Evolutionary conservation across 352 stramenopile genomes (phyloP).

Genomic region (Phytophthora colocasiae): DNA sequence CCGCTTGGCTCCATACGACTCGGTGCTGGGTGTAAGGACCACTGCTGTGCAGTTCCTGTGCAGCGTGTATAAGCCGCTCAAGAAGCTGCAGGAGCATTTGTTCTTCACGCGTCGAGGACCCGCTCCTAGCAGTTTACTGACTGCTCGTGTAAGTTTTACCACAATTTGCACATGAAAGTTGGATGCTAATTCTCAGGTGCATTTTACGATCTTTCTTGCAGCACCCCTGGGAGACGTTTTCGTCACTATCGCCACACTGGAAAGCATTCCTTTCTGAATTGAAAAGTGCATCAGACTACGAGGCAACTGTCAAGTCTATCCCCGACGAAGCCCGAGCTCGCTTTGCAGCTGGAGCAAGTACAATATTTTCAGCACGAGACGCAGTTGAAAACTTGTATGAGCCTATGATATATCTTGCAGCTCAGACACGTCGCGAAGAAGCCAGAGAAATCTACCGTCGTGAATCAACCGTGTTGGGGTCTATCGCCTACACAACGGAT

Average conservation of each 20-base stretch:
- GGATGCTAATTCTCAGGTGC: slow-evolving; percentile 5
- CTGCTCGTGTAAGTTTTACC: slow-evolving; percentile 46
- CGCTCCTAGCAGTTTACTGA: slow-evolving; percentile 42
- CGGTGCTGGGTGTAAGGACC: slow-evolving; percentile 59
- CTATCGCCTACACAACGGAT: slow-evolving; percentile 3
- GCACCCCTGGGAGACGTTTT: slow-evolving; percentile 91
- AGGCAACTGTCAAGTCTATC: slow-evolving; percentile 50
- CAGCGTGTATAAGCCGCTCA: slow-evolving; percentile 64
- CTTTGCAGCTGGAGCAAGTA: slow-evolving; percentile 51
- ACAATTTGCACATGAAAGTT: background rate
- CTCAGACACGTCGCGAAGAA: slow-evolving; percentile 9
- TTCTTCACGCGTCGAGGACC: slow-evolving; percentile 39
- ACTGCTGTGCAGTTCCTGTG: slow-evolving; percentile 80
- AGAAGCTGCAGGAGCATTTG: slow-evolving; percentile 63
- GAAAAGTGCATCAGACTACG: slow-evolving; percentile 61
- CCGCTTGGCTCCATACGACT: slow-evolving; percentile 80
- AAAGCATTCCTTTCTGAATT: slow-evolving; percentile 48
- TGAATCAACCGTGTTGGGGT: slow-evolving; percentile 8
- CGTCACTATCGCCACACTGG: slow-evolving; percentile 74
- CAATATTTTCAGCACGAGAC: slow-evolving; percentile 40
- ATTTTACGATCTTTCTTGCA: slow-evolving; percentile 25
- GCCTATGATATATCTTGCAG: slow-evolving; percentile 82
- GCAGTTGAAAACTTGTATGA: slow-evolving; percentile 75
- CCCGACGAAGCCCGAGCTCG: slow-evolving; percentile 53
- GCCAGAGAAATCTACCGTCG: slow-evolving; percentile 11